Base-by-base conservation (phyloP, 805 yeast species). In the Yarrowia sp. region DNA sequence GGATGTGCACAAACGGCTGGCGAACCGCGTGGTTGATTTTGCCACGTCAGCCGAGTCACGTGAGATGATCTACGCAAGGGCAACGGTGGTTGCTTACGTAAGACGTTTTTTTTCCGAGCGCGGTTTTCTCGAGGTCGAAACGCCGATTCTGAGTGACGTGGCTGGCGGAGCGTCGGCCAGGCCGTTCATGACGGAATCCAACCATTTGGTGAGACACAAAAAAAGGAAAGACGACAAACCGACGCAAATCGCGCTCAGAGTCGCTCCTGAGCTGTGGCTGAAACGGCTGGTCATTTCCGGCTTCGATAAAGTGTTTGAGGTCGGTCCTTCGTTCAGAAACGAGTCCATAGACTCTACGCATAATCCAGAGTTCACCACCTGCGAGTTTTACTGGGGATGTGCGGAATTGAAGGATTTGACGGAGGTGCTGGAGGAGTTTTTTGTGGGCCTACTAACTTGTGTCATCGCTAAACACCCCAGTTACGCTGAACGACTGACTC, bases 201-300 rank as follows among this genome's bases (percentile, higher is more conserved):
- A 72, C 15, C 67, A 63, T 26, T 16, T 63, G 38, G 22, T 38
- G 9, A 41, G 49, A 16, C 40, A 41, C 2, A 59, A 48, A 11
- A 48, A 45, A n/a, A 38, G 12, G 35, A 4, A 16, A 15, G 16
- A 42, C 1, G 72, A 70, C 3, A 69, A 53, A 41, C 14, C 65
- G 8, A 69, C 74, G 1, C 79, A 80, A 12, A 77, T 92, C 9
- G 88, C 85, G 68, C 77, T 95, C 55, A 80, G 99, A 52, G 94
- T 95, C 1, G 98, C 99, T 0, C 99, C 99, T 0, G 99, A 94
- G 75, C 79, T 95, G 46, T 95, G 97, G 97, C 83, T 95, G 68
- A 95, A 95, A 75, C 84, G 90, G 72, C 79, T 95, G 64, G 85
- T 92, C 2, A 87, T 94, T 42, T 84, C 91, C 8, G 99, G 99